Conservation (phyloP, 176 grass and related monocot genomes). For the barley (Hordeum vulgare) region MorexV3_pseudomolecules_assembly NC_058522.1:557250209-557250708, state of each 20-base stretch:
- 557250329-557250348: too few species aligned
- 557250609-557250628: background rate
- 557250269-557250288: too few species aligned
- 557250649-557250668: background rate
- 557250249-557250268: too few species aligned
- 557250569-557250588: background rate
- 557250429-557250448: background rate
- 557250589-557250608: constrained; percentile 3
- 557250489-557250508: background rate
- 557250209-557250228: too few species aligned
- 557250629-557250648: constrained; percentile 1
- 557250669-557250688: background rate
- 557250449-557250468: background rate
- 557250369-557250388: too few species aligned
- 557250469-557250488: background rate
- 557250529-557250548: background rate
- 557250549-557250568: constrained; percentile 14
- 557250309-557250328: too few species aligned
- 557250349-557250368: too few species aligned
- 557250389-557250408: too few species aligned
- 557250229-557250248: too few species aligned
- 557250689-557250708: constrained; percentile 6
- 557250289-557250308: too few species aligned
- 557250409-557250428: too few species aligned
- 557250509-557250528: background rate